Percentiles rank a stretch among this genome's conserved stretches.
Conservation (phyloP, 345 rosid species). For the Arabis hirsuta region DNA sequence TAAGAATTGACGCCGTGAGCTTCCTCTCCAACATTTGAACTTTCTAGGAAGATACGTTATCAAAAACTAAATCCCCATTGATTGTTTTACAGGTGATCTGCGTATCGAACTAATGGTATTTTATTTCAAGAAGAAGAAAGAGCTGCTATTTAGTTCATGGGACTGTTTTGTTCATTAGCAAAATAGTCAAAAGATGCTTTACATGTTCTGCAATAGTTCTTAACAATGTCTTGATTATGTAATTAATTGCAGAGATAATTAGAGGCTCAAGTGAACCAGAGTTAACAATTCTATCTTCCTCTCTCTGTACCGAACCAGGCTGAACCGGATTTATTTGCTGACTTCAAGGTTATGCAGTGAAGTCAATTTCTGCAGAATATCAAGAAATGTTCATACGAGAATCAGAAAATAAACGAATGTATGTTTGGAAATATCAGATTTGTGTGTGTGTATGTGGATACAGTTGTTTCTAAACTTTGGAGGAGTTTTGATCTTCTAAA, state of each 20-base stretch:
- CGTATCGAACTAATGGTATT: not conserved
- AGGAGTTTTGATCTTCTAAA: slow-evolving; percentile 29
- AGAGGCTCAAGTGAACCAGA: slow-evolving; percentile 10
- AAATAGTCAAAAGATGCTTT: slow-evolving; percentile 29
- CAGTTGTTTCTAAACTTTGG: slow-evolving; percentile 12
- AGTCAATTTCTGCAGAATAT: slow-evolving; percentile 36
- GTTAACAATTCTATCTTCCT: slow-evolving; percentile 22
- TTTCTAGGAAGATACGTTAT: no score
- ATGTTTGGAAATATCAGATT: slow-evolving; percentile 45
- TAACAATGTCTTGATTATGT: slow-evolving; percentile 19
- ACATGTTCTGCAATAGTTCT: slow-evolving; percentile 22
- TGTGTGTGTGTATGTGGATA: slow-evolving; percentile 8
- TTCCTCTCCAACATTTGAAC: no score
- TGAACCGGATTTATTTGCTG: slow-evolving; percentile 1
- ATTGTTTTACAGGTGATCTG: slow-evolving; percentile 1
- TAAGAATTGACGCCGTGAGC: no score
- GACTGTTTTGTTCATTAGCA: slow-evolving; percentile 21
- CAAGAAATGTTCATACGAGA: slow-evolving; percentile 19
- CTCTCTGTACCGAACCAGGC: not conserved
- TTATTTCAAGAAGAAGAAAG: not conserved
- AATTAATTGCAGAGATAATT: slow-evolving; percentile 18
- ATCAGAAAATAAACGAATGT: slow-evolving; percentile 32
- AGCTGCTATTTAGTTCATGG: slow-evolving; percentile 13
- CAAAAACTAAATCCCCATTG: not conserved
- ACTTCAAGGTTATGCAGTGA: slow-evolving; percentile 37